Base-by-base conservation (phyloP, 83 land plant genomes). In the Diphasiastrum complanatum region DNA sequence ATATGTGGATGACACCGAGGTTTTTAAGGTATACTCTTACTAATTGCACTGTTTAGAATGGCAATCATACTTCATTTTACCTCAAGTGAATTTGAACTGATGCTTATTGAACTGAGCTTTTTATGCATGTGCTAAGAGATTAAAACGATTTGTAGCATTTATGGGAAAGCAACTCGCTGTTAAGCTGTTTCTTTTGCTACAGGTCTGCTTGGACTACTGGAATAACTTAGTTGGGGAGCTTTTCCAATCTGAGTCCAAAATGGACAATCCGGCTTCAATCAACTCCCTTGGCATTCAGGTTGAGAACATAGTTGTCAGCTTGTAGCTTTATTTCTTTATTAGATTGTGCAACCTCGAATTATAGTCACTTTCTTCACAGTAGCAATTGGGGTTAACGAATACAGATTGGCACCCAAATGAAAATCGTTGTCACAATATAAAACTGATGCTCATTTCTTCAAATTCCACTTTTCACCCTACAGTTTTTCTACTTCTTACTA, bases 181-280 rank as follows among this genome's bases (percentile, higher is more conserved):
- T 60, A 12, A 54, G 23, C 34, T 47, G 32, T 43, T n/a, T 16
- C 18, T 58, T n/a, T n/a, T 24, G 5, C n/a, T 54, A 47, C 52
- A 92, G 98, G 99, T 95, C 53, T 95, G 99, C 70, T 67, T 95
- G 90, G 99, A 95, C 66, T 95, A 90, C 63, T 95, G 99, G 99
- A 89, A 95, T 68, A 71, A 82, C 16, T 66, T 86, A 4, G 97
- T 95, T 16, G 66, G 79, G 19, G 87, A 95, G 62, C 78, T 95
- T 10, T 95, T 87, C 74, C 84, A 90, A 66, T 75, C 91, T 3
- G 91, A 88, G 27, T 69, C 79, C 68, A 79, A 81, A 47, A 35
- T 83, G 64, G 91, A 85, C 41, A 80, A 81, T 71, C 84, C 95
- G 45, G 78, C 87, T 19, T 28, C 83, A 60, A 87, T 78, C 41